Evolutionary conservation across 192 early-diverging fungal species (phyloP).

Genomic region (Gryganskiella cystojenkinii): DNA sequence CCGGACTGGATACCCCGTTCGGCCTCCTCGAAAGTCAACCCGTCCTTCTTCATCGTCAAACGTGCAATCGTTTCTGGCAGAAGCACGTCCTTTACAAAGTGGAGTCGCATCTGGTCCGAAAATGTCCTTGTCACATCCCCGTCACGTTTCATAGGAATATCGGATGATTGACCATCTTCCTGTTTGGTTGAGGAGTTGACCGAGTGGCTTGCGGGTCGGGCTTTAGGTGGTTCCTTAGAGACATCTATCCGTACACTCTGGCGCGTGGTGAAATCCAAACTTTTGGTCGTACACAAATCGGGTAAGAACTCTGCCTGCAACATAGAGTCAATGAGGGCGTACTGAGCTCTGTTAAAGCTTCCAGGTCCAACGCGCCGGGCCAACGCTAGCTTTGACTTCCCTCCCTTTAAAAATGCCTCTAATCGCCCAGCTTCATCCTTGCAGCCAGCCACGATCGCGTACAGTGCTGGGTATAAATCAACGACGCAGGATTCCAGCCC

Average conservation of each 20-base stretch:
- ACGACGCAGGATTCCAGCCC: slow-evolving; percentile 21
- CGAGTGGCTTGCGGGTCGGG: too few species aligned
- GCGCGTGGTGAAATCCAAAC: too few species aligned
- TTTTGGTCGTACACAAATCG: slow-evolving; percentile 27
- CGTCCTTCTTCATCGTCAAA: slow-evolving; percentile 29
- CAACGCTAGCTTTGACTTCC: slow-evolving; percentile 17
- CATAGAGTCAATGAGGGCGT: slow-evolving; percentile 13
- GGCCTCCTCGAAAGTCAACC: slow-evolving; percentile 17
- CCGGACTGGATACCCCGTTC: slow-evolving; percentile 14
- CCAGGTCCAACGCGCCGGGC: slow-evolving; percentile 39
- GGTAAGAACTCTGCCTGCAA: slow-evolving; percentile 42
- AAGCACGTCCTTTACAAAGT: slow-evolving; percentile 43
- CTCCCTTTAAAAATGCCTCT: slow-evolving; percentile 29
- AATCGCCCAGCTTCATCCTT: slow-evolving; percentile 30
- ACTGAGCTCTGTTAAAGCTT: slow-evolving; percentile 19
- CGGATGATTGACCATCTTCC: neutral
- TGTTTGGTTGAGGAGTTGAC: too few species aligned
- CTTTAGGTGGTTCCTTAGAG: neutral
- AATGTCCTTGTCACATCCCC: slow-evolving; percentile 23
- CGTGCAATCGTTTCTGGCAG: slow-evolving; percentile 35
- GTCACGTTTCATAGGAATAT: slow-evolving; percentile 15
- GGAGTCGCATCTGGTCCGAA: slow-evolving; percentile 27
- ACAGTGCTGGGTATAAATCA: slow-evolving; percentile 18
- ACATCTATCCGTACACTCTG: neutral
- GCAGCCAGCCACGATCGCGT: slow-evolving; percentile 25